phyloP scores from a whole-genome alignment of 1,284 basidiomycete genomes.

The Tausonia pullulans region DNA sequence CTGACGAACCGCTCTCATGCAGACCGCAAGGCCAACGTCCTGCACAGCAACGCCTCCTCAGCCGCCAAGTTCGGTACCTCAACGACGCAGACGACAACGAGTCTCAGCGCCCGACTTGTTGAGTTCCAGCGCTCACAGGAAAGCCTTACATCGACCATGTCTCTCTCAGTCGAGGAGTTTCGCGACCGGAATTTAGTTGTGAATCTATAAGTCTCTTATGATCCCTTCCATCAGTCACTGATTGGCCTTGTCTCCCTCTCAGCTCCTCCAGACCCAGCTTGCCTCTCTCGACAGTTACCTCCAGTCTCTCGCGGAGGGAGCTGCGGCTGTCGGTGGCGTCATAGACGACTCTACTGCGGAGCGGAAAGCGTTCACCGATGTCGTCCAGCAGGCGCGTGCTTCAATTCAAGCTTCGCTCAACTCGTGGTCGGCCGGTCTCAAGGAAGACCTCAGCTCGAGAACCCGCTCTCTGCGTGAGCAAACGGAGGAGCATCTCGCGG shows the following conservation, averaged over 20 bases:
- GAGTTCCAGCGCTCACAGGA: conserved; percentile 51
- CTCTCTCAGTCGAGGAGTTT: conserved; percentile 38
- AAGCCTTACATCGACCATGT: too few species aligned
- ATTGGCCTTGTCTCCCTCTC: conserved; percentile 9
- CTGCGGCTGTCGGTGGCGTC: conserved; percentile 47
- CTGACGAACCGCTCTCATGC: conserved; percentile 3
- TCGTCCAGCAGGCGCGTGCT: conserved; percentile 24
- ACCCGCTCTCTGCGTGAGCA: conserved; percentile 30
- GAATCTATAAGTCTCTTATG: not conserved
- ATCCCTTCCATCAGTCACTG: too few species aligned
- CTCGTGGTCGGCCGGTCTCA: conserved; percentile 26
- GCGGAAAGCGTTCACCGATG: conserved; percentile 33
- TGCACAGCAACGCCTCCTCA: conserved; percentile 54
- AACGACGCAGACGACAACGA: conserved; percentile 43
- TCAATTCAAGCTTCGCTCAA: conserved; percentile 29
- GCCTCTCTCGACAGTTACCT: conserved; percentile 37
- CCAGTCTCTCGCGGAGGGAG: conserved; percentile 48
- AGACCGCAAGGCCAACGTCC: conserved; percentile 64
- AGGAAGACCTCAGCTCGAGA: conserved; percentile 24
- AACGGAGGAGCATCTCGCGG: conserved; percentile 30
- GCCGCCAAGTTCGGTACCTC: conserved; percentile 52
- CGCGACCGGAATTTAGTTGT: conserved; percentile 8
- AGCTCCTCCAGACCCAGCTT: conserved; percentile 18
- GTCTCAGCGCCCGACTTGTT: conserved; percentile 49
- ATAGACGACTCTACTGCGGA: conserved; percentile 46